Evolutionary conservation across 495 filamentous ascomycete genomes (phyloP).

Genomic region (Xylaria grammica): DNA sequence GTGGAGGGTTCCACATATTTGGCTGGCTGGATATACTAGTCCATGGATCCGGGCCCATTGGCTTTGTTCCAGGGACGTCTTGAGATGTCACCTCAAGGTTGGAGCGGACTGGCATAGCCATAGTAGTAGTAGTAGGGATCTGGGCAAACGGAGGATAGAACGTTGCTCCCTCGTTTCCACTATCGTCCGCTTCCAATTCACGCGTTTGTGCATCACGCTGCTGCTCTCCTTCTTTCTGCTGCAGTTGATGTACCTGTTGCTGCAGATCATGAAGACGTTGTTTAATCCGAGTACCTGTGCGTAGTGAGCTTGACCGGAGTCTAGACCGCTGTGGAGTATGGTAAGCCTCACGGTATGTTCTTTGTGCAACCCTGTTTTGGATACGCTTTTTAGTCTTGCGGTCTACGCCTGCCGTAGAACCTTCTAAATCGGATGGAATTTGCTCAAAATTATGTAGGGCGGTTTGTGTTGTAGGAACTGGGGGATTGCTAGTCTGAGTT

Average conservation of each 20-base stretch:
- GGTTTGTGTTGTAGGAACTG: not conserved
- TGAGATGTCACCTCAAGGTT: not conserved
- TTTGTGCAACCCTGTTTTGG: constrained; percentile 13
- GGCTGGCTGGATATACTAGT: not conserved
- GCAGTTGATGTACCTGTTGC: constrained; percentile 3
- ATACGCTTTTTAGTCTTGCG: constrained; percentile 16
- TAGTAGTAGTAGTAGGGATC: not conserved
- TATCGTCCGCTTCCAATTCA: not conserved
- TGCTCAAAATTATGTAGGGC: not conserved
- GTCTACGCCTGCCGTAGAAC: not conserved
- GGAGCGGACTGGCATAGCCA: not conserved
- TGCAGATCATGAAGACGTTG: constrained; percentile 15
- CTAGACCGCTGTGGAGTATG: not conserved
- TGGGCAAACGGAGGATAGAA: not conserved
- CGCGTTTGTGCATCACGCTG: not conserved
- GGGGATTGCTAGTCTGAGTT: not conserved
- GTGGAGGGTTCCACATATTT: constrained; percentile 1
- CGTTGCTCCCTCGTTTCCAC: not conserved
- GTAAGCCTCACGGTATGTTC: constrained; percentile 12
- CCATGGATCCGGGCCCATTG: not conserved
- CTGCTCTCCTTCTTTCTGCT: constrained; percentile 9
- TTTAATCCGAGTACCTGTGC: constrained; percentile 9
- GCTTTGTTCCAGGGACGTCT: not conserved
- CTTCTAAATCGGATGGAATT: not conserved
- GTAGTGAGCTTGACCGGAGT: not conserved